Evolutionary conservation across 2,329 filamentous ascomycete genomes (phyloP), one percentile per base, ranked within the genome.

Genomic region (Penicillium olsonii): DNA sequence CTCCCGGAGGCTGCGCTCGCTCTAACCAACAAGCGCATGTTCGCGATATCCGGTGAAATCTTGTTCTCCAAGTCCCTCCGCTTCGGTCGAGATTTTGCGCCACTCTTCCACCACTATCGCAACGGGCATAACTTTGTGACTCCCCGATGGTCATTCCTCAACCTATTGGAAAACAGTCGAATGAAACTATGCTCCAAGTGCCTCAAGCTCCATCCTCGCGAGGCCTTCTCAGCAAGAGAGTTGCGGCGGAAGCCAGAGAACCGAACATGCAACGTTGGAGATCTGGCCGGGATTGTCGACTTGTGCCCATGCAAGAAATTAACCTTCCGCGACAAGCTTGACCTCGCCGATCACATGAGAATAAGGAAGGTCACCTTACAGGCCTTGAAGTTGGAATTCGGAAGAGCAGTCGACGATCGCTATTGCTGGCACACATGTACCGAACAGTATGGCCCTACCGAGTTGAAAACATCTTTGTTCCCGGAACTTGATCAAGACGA

Each of bases 281-380:
- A 62, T 7, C 48, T 65, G 14, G 68, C 69, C 15, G 69, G 69
- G 5, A 56, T 72, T 35, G 68, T 72, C 33, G 69, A 72, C 34
- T 43, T 72, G 22, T 72, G 69, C 42, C 69, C 69, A 9, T 72
- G 69, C 64, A 69, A 66, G 44, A 72, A 72, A 52, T 46, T 72
- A 48, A 72, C 69, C 0, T 72, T 68, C 48, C 65, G 62, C 5
- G 69, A 71, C 48, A 72, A 69, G 46, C 42, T 66, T 37, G 65
- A 71, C 15, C 61, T 72, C 2, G 47, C 65, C 6, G 63, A 71
- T n/a, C 58, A 68, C 11, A 37, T 72, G 24, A 60, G 61, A 31
- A 51, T 67, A 37, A 63, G 68, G 5, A 60, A 65, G 45, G 59
- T 56, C 24, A 53, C 68, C 0, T 43, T 68, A 10, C 48, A 52